phyloP scores from a whole-genome alignment of 768 basidiomycete species.

The Boletus fagicola region DNA sequence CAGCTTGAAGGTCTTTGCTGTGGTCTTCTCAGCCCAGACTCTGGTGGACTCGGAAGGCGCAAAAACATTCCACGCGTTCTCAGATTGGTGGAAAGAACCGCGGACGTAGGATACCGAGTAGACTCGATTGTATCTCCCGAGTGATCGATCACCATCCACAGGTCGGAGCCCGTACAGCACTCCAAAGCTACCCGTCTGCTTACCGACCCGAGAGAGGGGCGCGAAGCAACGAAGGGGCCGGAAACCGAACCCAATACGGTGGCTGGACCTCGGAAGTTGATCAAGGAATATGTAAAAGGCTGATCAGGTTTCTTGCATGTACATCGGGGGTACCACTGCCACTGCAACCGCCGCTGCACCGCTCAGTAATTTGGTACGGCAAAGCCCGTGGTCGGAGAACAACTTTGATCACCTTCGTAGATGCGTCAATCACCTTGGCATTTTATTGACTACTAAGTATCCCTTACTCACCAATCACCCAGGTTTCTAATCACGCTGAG shows the following conservation, averaged over 20 bases:
- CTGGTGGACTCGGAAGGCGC: neutral
- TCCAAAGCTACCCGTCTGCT: neutral
- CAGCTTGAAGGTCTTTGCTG: conserved; percentile 1
- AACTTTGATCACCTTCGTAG: neutral
- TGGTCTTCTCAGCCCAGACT: neutral
- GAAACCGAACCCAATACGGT: neutral
- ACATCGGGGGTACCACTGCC: neutral
- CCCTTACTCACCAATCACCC: too few relatives aligned
- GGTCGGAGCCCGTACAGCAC: neutral
- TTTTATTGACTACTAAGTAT: too few relatives aligned
- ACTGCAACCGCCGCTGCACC: neutral
- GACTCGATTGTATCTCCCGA: neutral
- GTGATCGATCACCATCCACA: neutral
- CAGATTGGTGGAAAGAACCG: conserved; percentile 1
- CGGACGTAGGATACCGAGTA: neutral
- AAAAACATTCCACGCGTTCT: neutral
- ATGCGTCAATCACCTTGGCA: neutral
- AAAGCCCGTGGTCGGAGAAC: neutral
- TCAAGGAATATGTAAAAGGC: neutral
- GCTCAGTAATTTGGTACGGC: neutral
- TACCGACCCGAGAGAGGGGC: neutral
- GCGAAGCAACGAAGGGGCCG: neutral
- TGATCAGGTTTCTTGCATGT: neutral
- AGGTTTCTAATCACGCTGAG: too few relatives aligned
- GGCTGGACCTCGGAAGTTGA: neutral